Conservation (phyloP, 768 basidiomycete genomes). For the Dacryopinax primogenitus region DNA sequence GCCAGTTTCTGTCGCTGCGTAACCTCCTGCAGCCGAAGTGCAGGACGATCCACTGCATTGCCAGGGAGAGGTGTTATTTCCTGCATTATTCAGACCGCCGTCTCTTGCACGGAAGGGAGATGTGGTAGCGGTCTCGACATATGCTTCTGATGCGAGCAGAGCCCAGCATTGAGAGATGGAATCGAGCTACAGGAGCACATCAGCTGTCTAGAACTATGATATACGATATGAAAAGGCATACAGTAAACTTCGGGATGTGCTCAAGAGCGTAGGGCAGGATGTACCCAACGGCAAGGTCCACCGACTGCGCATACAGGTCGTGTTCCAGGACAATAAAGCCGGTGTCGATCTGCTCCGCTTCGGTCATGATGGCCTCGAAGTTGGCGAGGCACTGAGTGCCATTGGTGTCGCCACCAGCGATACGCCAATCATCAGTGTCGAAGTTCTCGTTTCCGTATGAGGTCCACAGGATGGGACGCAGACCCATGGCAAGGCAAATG, state of each 20-base stretch:
- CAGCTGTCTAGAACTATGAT: slow-evolving; percentile 22
- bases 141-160: slow-evolving; percentile 25
- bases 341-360: slow-evolving; percentile 40
- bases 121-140: slow-evolving; percentile 31
- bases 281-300: slow-evolving; percentile 38
- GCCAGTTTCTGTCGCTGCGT: too few species aligned
- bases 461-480: slow-evolving; percentile 87
- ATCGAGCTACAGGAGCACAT: slow-evolving; percentile 13
- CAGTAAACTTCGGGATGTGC: slow-evolving; percentile 24
- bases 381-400: slow-evolving; percentile 52
- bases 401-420: slow-evolving; percentile 58
- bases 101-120: slow-evolving; percentile 2
- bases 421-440: slow-evolving; percentile 80
- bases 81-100: neutral
- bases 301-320: slow-evolving; percentile 52
- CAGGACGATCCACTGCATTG: neutral
- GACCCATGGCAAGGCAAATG: slow-evolving; percentile 80
- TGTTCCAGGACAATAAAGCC: slow-evolving; percentile 83
- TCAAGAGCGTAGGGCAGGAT: slow-evolving; percentile 32
- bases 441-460: slow-evolving; percentile 43
- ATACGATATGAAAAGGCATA: slow-evolving; percentile 25
- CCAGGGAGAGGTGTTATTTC: neutral
- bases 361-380: slow-evolving; percentile 61
- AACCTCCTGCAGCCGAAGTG: too few species aligned
- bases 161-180: slow-evolving; percentile 19